Evolutionary conservation across 805 yeast species (phyloP).

Genomic region (Spathaspora sp.): DNA sequence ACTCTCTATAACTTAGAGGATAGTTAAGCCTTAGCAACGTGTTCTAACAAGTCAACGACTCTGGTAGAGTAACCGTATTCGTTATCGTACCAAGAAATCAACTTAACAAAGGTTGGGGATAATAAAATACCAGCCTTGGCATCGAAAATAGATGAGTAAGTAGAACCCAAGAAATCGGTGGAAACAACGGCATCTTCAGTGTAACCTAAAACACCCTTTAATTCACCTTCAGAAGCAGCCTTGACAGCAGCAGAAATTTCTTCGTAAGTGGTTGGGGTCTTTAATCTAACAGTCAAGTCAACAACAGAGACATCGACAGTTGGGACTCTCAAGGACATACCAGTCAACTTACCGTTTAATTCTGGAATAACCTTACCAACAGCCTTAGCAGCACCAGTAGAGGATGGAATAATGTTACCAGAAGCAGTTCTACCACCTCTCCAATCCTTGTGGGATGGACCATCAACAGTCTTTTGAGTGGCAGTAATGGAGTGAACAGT

Average conservation of each 20-base stretch:
- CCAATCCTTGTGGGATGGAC: slow-evolving; percentile 98
- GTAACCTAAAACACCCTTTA: slow-evolving; percentile 83
- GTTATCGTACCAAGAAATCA: slow-evolving; percentile 93
- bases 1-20: not conserved
- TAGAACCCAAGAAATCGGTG: slow-evolving; percentile 80
- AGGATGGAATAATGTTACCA: slow-evolving; percentile 91
- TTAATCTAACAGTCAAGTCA: slow-evolving; percentile 82
- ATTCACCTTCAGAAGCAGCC: slow-evolving; percentile 71
- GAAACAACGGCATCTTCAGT: slow-evolving; percentile 92
- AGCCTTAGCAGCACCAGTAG: slow-evolving; percentile 98
- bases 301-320: slow-evolving; percentile 92
- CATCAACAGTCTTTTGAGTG: slow-evolving; percentile 94
- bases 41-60: slow-evolving; percentile 85
- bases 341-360: slow-evolving; percentile 89
- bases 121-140: slow-evolving; percentile 87
- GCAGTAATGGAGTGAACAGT: slow-evolving; percentile 96
- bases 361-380: slow-evolving; percentile 93
- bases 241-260: slow-evolving; percentile 76
- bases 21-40: slow-evolving; percentile 54
- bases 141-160: slow-evolving; percentile 85
- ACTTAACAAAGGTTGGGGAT: slow-evolving; percentile 85
- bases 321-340: slow-evolving; percentile 92
- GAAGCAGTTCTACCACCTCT: slow-evolving; percentile 98
- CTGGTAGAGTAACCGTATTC: slow-evolving; percentile 96
- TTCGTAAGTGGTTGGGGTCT: slow-evolving; percentile 73